A percentile compares a stretch with the other conserved stretches of the same genome.
Conservation (phyloP, 1,139 yeast species). For the Zygoascus sp. region DNA sequence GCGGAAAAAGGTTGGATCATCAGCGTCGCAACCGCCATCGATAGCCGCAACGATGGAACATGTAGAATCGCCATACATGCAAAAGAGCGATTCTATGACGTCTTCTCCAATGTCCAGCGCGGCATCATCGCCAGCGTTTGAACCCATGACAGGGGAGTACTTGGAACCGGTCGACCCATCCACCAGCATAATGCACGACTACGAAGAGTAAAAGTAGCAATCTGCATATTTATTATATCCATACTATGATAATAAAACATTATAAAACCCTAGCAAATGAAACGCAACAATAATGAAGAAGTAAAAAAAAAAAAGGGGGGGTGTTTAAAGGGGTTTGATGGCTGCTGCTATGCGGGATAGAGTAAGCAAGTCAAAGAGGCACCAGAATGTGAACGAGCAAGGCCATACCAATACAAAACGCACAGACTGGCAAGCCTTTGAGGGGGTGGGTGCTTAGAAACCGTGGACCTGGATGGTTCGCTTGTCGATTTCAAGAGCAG, state of each 20-base stretch:
- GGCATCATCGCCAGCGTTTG: conserved; percentile 2
- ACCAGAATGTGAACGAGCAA: too few relatives aligned
- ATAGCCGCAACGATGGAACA: neutral
- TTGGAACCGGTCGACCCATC: neutral
- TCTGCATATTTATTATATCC: conserved; percentile 1
- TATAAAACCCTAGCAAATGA: neutral
- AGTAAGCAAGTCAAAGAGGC: too few relatives aligned
- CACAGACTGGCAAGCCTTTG: too few relatives aligned
- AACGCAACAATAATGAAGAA: neutral
- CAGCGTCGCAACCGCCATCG: neutral
- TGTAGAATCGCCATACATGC: neutral
- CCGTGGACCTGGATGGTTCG: conserved; percentile 98
- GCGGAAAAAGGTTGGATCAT: conserved; percentile 8
- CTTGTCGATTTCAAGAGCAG: conserved; percentile 86
- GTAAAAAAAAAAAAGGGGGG: too few relatives aligned
- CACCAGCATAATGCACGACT: conserved; percentile 2
- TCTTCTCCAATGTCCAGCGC: neutral
- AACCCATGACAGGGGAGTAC: neutral
- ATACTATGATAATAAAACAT: conserved; percentile 6
- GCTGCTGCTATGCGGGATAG: too few relatives aligned
- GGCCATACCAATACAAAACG: neutral
- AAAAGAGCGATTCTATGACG: neutral
- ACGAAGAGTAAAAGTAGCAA: neutral
- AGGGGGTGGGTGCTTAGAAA: conserved; percentile 49
- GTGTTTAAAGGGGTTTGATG: too few relatives aligned